phyloP scores from a whole-genome alignment of 495 filamentous ascomycete genomes.

The Glonium stellatum region DNA sequence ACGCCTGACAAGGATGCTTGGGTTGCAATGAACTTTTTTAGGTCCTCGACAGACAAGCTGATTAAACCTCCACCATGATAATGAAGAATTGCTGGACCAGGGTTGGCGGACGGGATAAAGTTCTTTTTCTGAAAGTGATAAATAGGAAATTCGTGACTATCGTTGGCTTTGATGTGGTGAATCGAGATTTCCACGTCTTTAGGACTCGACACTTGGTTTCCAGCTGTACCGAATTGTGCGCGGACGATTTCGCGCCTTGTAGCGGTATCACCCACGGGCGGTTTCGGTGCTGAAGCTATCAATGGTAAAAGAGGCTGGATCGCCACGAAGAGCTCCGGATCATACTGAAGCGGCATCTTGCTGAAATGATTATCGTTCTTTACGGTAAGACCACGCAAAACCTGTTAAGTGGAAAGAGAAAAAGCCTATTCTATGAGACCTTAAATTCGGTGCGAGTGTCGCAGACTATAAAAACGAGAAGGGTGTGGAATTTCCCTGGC shows the following conservation, averaged over 20 bases:
- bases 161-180: not conserved
- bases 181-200: not conserved
- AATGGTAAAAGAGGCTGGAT: not conserved
- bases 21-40: slow-evolving; percentile 15
- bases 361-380: too few relatives aligned
- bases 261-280: not conserved
- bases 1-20: slow-evolving; percentile 18
- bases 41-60: slow-evolving; percentile 25
- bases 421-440: too few relatives aligned
- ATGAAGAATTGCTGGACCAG: slow-evolving; percentile 28
- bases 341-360: not conserved
- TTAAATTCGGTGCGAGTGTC: too few relatives aligned
- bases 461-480: too few relatives aligned
- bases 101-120: too few relatives aligned
- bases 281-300: not conserved
- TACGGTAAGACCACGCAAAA: too few relatives aligned
- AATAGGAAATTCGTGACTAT: not conserved
- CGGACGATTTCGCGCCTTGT: not conserved
- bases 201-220: not conserved
- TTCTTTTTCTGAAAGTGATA: not conserved
- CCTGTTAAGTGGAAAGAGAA: too few relatives aligned
- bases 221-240: not conserved
- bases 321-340: not conserved
- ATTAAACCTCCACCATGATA: slow-evolving; percentile 40
- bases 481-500: too few relatives aligned